Base-by-base conservation (phyloP, 2,329 filamentous ascomycete species). In the Didymosphaeria variabile region DNA sequence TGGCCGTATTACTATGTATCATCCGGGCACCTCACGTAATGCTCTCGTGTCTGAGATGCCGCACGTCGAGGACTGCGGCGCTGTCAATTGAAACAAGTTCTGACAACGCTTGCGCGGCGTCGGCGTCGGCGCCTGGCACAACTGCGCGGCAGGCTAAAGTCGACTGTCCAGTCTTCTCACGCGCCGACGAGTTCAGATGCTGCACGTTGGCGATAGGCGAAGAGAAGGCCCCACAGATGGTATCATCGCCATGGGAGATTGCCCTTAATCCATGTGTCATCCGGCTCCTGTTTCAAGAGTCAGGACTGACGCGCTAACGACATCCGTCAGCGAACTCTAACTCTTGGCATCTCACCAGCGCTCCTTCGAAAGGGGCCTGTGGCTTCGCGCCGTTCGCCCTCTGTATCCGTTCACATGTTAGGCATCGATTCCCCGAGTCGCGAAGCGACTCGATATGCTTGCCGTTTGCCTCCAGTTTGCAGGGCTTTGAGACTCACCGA, bases 201-300 rank as follows among this genome's bases (percentile, higher is more conserved):
- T 8, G 40, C 47, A 32, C 42, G 31, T 9, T 17, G 26, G 21
- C 45, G 46, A 60, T 56, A 60, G 52, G 38, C 58, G 58, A 56
- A 19, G 17, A 49, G n/a, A 44, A 26, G 32, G 44, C 45, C 42
- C 46, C 55, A 50, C 45, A 42, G 23, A 13, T 32, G 23, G 21
- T 23, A 15, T 47, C 19, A 29, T 38, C 13, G 34, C 44, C 40
- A 38, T 40, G 32, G 19, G 21, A 45, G 3, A 23, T 45, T 45
- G 36, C 55, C 50, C 26, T 53, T 55, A 12, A 38, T 3, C 40
- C 50, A 58, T 46, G 57, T 59, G 52, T 58, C 56, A 58, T 26
- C 46, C 36, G 47, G 34, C 36, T 31, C 40, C 31, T 54, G 56
- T 58, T 58, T 53, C 47, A 46, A 46, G 49, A 44, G 26, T 46